Evolutionary conservation across 257 asterid species (phyloP).

Genomic region (Solanum acaule): DNA sequence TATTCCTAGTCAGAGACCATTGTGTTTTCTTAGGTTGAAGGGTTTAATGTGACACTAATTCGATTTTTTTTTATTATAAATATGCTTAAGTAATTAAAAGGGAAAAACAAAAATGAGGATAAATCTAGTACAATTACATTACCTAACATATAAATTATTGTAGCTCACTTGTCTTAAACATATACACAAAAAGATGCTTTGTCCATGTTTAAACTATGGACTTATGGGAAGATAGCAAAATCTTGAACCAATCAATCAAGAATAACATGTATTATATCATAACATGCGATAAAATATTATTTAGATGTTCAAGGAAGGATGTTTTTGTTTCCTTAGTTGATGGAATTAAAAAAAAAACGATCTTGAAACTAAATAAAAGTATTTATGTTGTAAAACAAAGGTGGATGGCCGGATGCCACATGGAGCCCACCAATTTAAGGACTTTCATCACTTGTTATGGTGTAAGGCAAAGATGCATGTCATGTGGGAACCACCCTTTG

Average conservation of each 20-base stretch:
- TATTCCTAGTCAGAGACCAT: not conserved
- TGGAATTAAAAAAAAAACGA: not conserved
- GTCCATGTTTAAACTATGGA: not conserved
- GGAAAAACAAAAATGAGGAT: not conserved
- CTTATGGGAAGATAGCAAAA: not conserved
- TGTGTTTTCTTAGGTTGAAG: not conserved
- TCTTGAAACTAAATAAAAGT: not conserved
- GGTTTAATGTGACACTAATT: not conserved
- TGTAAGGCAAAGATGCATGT: no score
- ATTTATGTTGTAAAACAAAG: no score
- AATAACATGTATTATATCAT: not conserved
- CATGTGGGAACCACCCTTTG: no score
- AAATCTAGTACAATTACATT: not conserved
- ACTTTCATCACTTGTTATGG: no score
- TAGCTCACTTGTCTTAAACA: not conserved
- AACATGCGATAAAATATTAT: not conserved
- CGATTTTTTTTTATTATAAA: not conserved
- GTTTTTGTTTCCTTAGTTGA: not conserved
- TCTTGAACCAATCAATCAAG: not conserved
- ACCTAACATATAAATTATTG: not conserved
- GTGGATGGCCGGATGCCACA: no score
- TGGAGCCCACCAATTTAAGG: no score
- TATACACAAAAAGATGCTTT: not conserved
- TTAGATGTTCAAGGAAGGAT: not conserved
- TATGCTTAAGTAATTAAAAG: not conserved